Evolutionary conservation across 441 rosid species (phyloP), one percentile per base, ranked within the genome.

Genomic region (Biscutella auriculata): DNA sequence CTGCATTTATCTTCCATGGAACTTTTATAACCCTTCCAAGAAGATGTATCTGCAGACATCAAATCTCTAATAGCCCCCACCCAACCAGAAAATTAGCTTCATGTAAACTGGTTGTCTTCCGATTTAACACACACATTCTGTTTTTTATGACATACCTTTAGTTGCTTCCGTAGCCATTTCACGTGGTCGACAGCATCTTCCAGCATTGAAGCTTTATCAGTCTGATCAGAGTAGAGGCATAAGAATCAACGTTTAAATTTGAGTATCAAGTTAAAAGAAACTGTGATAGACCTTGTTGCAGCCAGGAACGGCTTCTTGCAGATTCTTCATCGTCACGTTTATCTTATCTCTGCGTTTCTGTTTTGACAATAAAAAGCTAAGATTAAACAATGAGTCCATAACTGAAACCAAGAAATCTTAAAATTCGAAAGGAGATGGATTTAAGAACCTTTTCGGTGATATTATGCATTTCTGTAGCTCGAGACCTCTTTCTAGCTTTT

Each of bases 181-280:
- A 88, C 53, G 70, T 84, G 82, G 60, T 84, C 84, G 33, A 86
- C 80, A 42, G 86, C 98, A 72, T 92, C 98, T n/a, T 88, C 95
- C 32, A 92, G 79, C 95, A 86, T 80, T 13, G 98, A 88, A 74
- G 89, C 98, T 74, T 79, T 92, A 71, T 84, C 95, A 14, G 85
- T 69, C 98, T 92, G 82, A 48, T 72, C 62, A 36, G n/a, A 45
- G 8, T 9, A 8, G 7, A 29, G 41, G 6, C 40, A 37, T 3
- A 8, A 52, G 23, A 11, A 16, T 10, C 11, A 56, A 32, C 1
- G 7, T 47, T 19, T 26, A 9, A 4, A 19, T n/a, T 27, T 45
- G 1, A 10, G 9, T 3, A 27, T 10, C 10, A 45, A 27, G 41
- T 17, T 12, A 29, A 8, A 39, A 37, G 12, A 14, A 25, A 21